Evolutionary conservation across 2,329 filamentous ascomycete species (phyloP).

Genomic region (Paraphoma sp.): DNA sequence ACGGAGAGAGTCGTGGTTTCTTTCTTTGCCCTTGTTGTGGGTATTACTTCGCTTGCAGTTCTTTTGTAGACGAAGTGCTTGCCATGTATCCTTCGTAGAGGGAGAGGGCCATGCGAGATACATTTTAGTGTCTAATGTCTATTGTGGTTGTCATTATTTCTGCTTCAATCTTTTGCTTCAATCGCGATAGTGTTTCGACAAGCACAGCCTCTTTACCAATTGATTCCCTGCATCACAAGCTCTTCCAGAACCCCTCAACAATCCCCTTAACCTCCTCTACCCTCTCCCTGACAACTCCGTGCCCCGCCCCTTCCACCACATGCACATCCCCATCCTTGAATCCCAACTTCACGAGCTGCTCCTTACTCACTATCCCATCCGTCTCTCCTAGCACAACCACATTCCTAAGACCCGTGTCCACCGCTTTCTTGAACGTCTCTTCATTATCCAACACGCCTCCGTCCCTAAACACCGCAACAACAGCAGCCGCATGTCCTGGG

Average conservation of each 20-base stretch:
- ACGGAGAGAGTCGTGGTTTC: neutral
- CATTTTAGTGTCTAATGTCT: neutral
- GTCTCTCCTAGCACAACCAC: constrained; percentile 47
- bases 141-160: neutral
- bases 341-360: constrained; percentile 42
- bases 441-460: constrained; percentile 52
- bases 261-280: constrained; percentile 45
- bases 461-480: constrained; percentile 47
- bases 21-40: neutral
- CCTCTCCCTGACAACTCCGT: constrained; percentile 50
- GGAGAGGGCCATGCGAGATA: too few species aligned
- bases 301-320: constrained; percentile 49
- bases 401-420: constrained; percentile 24
- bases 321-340: constrained; percentile 43
- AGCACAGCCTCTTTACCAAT: neutral
- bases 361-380: constrained; percentile 44
- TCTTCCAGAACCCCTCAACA: constrained; percentile 41
- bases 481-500: constrained; percentile 4
- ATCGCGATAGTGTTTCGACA: too few species aligned
- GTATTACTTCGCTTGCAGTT: neutral
- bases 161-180: too few species aligned
- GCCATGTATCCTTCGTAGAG: too few species aligned
- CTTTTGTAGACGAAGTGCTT: neutral
- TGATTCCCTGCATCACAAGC: neutral
- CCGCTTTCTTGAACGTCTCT: constrained; percentile 38